phyloP scores from a whole-genome alignment of 345 rosid species.

The Eucalyptus regnans region DNA sequence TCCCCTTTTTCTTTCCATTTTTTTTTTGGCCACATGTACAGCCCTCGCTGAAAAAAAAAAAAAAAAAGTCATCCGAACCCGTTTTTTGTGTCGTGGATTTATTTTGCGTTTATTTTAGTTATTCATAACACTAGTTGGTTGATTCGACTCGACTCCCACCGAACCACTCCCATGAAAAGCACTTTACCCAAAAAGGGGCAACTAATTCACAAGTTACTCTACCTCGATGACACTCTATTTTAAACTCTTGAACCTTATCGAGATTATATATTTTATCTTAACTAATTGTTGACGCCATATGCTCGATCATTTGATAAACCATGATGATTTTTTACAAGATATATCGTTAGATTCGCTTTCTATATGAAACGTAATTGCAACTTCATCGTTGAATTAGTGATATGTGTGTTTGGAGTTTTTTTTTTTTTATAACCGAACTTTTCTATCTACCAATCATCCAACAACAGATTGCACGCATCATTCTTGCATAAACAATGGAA shows the following conservation, averaged over 20 bases:
- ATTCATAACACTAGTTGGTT: background rate
- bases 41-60: background rate
- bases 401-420: background rate
- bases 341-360: accelerated
- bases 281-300: no score
- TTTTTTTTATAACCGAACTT: background rate
- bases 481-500: background rate
- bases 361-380: background rate
- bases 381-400: no score
- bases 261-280: background rate
- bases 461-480: background rate
- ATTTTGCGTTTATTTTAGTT: background rate
- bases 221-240: background rate
- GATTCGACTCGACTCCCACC: background rate
- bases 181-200: background rate
- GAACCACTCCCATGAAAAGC: no score
- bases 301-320: background rate
- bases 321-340: background rate
- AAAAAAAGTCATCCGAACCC: background rate
- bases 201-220: background rate
- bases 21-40: background rate
- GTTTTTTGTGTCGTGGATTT: background rate
- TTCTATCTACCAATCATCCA: background rate
- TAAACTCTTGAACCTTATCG: background rate
- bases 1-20: background rate